These are phyloP conservation scores for Symbiotaphrina buchneri DNA, from an alignment of 495 filamentous ascomycete genomes.

Conservation along the genomic window DNA sequence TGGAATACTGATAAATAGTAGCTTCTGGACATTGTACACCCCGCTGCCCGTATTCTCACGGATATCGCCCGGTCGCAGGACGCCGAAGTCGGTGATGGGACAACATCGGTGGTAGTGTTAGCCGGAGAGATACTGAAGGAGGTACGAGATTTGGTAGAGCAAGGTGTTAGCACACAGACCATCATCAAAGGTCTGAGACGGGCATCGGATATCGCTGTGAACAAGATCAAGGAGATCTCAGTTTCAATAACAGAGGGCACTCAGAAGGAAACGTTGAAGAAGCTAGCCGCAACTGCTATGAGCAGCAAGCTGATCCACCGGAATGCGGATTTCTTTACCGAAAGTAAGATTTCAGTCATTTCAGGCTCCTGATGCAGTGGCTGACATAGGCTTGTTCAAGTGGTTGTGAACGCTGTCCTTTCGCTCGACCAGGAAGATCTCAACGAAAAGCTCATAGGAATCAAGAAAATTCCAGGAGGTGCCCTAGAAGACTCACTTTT, in stretches of 20 bases:
- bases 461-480: constrained; percentile 95
- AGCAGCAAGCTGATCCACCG: constrained; percentile 98
- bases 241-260: constrained; percentile 69
- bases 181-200: constrained; percentile 91
- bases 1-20: constrained; percentile 15
- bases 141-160: constrained; percentile 82
- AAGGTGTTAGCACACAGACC: constrained; percentile 89
- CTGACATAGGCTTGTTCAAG: constrained; percentile 17
- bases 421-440: constrained; percentile 95
- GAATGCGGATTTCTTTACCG: constrained; percentile 91
- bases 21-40: constrained; percentile 96
- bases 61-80: constrained; percentile 98
- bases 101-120: constrained; percentile 87
- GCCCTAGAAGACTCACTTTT: constrained; percentile 93
- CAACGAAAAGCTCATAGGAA: constrained; percentile 91
- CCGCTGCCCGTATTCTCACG: constrained; percentile 89
- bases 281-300: constrained; percentile 93
- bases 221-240: constrained; percentile 96
- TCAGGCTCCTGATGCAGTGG: neutral
- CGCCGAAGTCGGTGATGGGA: constrained; percentile 94
- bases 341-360: constrained; percentile 39
- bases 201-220: constrained; percentile 79
- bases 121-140: constrained; percentile 95
- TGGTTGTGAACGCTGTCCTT: constrained; percentile 94
- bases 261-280: constrained; percentile 70